Evolutionary conservation across 805 yeast genomes (phyloP).

Genomic region (Candida cerambycidarum): DNA sequence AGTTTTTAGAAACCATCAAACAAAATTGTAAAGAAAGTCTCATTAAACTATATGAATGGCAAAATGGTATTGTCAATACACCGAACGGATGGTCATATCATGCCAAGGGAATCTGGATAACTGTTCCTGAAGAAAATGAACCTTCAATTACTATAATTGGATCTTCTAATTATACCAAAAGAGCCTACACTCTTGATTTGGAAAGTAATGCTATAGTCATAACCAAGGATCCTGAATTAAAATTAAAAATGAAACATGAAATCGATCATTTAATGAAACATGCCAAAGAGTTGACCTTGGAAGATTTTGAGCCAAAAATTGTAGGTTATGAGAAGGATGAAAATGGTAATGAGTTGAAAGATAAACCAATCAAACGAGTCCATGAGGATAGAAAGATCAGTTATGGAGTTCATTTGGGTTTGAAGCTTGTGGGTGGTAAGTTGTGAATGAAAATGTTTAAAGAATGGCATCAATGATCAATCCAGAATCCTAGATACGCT

Average conservation of each 20-base stretch:
- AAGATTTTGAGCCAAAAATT: constrained; percentile 53
- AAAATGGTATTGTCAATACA: constrained; percentile 77
- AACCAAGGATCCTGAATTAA: constrained; percentile 64
- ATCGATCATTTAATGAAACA: constrained; percentile 55
- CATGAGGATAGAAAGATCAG: constrained; percentile 62
- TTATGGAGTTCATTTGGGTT: constrained; percentile 62
- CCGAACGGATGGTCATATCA: constrained; percentile 95
- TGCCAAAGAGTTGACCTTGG: constrained; percentile 52
- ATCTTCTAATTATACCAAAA: constrained; percentile 86
- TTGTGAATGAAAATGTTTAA: too few species aligned
- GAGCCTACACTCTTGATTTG: constrained; percentile 84
- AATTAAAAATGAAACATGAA: constrained; percentile 58
- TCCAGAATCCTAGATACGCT: too few species aligned
- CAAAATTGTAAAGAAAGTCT: constrained; percentile 37
- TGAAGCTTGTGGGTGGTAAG: constrained; percentile 60
- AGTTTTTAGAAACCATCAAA: constrained; percentile 58
- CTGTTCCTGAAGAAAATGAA: constrained; percentile 49
- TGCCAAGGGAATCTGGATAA: constrained; percentile 93
- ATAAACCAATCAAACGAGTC: constrained; percentile 18
- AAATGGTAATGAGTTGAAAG: constrained; percentile 14
- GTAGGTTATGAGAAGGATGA: constrained; percentile 17
- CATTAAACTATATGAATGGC: constrained; percentile 79
- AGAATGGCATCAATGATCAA: too few species aligned
- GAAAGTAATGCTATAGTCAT: constrained; percentile 83
- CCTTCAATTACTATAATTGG: constrained; percentile 86